A percentile compares a stretch with the other conserved stretches of the same genome.
phyloP scores from a whole-genome alignment of 2,329 filamentous ascomycete species.

The Cladosporium austrohemisphaericum region DNA sequence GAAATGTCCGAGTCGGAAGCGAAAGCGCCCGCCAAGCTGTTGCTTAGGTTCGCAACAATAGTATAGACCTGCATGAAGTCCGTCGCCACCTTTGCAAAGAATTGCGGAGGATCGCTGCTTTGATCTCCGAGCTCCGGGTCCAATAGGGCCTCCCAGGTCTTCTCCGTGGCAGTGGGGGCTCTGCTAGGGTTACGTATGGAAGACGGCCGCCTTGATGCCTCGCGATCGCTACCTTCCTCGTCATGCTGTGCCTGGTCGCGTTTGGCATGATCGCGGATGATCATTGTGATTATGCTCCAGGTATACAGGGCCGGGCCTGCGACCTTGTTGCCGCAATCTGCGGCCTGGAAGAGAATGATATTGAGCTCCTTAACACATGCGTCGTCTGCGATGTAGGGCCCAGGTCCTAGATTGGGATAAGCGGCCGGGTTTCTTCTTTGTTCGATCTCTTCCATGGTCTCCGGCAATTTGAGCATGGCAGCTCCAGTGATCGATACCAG shows the following conservation, averaged over 20 bases:
- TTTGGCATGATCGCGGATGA: constrained; percentile 62
- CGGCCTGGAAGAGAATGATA: constrained; percentile 61
- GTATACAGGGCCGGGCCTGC: constrained; percentile 73
- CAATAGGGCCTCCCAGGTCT: constrained; percentile 24
- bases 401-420: constrained; percentile 35
- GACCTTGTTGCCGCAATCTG: constrained; percentile 54
- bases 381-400: constrained; percentile 64
- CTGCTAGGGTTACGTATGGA: constrained; percentile 7
- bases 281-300: constrained; percentile 74
- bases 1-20: constrained; percentile 48
- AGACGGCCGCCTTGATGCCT: constrained; percentile 16
- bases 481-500: constrained; percentile 69
- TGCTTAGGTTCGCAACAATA: constrained; percentile 43
- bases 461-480: constrained; percentile 65
- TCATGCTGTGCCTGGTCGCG: constrained; percentile 45
- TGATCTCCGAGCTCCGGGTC: constrained; percentile 25
- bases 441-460: constrained; percentile 53
- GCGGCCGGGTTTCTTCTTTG: constrained; percentile 7
- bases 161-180: constrained; percentile 21
- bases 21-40: constrained; percentile 45
- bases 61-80: constrained; percentile 48
- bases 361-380: constrained; percentile 70
- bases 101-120: constrained; percentile 46
- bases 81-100: constrained; percentile 47
- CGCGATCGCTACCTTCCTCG: constrained; percentile 33